These are phyloP conservation scores for Penicillium sp. DNA, from an alignment of 2,329 filamentous ascomycete species.

Conservation along the genomic window DNA sequence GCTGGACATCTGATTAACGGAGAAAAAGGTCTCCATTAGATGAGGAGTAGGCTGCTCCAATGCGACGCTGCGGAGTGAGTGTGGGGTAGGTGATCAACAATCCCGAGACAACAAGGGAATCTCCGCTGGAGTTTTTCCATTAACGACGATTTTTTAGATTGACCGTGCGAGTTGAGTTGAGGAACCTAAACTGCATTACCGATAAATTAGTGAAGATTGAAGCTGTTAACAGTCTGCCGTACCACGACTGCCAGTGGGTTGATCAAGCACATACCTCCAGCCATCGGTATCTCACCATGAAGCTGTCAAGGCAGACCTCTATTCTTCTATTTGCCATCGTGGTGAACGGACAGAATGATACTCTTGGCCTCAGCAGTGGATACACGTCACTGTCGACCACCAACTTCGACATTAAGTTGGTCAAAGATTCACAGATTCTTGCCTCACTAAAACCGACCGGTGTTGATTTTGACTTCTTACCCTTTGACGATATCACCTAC, in stretches of 20 bases:
- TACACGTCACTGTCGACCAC: constrained; percentile 44
- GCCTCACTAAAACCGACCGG: constrained; percentile 49
- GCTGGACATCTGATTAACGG: neutral
- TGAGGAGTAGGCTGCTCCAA: neutral
- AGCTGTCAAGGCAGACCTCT: neutral
- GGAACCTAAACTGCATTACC: neutral
- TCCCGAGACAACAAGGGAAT: neutral
- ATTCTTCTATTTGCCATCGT: constrained; percentile 2
- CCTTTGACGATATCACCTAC: constrained; percentile 52
- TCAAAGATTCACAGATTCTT: constrained; percentile 51
- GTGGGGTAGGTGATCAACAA: constrained; percentile 12
- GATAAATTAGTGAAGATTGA: neutral
- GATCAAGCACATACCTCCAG: neutral
- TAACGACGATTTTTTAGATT: neutral
- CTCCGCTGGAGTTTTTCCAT: constrained; percentile 11
- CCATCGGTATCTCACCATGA: constrained; percentile 1
- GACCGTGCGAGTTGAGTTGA: neutral
- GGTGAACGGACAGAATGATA: constrained; percentile 28
- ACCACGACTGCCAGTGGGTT: neutral
- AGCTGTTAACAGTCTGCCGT: neutral
- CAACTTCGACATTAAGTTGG: constrained; percentile 49
- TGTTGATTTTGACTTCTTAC: constrained; percentile 57
- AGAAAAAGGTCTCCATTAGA: neutral
- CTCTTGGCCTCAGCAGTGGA: constrained; percentile 45
- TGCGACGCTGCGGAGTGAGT: constrained; percentile 15